phyloP scores from a whole-genome alignment of 23 red algal species.

The Gracilaria caudata region DNA sequence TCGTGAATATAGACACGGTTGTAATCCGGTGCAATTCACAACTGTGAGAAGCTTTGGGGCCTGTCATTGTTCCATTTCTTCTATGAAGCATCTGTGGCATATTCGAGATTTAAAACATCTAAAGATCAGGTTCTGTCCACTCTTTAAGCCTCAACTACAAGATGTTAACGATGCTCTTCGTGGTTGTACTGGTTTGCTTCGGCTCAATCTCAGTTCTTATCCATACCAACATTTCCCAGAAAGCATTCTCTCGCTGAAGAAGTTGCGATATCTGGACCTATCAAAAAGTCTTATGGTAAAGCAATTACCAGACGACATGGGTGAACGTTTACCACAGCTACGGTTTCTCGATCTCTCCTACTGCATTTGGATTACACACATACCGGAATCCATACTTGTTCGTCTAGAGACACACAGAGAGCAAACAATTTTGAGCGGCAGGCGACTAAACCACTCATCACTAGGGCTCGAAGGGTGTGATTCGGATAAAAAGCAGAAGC shows the following conservation, averaged over 20 bases:
- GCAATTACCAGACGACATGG: conserved; percentile 4
- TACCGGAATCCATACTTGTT: conserved; percentile 22
- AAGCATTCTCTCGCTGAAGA: conserved; percentile 6
- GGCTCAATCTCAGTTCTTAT: conserved; percentile 15
- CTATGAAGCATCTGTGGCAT: conserved; percentile 19
- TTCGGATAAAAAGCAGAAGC: neutral
- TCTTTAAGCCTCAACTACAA: neutral
- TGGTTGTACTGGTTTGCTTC: neutral
- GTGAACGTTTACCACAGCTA: neutral
- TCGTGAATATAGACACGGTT: neutral
- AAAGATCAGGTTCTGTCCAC: conserved; percentile 3
- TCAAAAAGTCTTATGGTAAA: neutral
- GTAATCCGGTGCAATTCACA: conserved; percentile 18
- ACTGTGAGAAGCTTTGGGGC: neutral
- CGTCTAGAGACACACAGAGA: neutral
- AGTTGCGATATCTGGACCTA: neutral
- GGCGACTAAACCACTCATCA: neutral
- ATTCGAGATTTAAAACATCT: conserved; percentile 8
- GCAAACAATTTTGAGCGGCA: neutral
- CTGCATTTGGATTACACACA: neutral
- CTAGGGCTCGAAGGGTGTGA: neutral
- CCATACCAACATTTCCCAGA: conserved; percentile 1
- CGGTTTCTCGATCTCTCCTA: conserved; percentile 7
- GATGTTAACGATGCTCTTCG: neutral
- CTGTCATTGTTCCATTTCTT: conserved; percentile 25